Percentiles rank a stretch among this genome's conserved stretches.
These are phyloP conservation scores for Saussurea involucrata DNA, from an alignment of 129 eudicot genomes.

Conservation along the genomic window DNA sequence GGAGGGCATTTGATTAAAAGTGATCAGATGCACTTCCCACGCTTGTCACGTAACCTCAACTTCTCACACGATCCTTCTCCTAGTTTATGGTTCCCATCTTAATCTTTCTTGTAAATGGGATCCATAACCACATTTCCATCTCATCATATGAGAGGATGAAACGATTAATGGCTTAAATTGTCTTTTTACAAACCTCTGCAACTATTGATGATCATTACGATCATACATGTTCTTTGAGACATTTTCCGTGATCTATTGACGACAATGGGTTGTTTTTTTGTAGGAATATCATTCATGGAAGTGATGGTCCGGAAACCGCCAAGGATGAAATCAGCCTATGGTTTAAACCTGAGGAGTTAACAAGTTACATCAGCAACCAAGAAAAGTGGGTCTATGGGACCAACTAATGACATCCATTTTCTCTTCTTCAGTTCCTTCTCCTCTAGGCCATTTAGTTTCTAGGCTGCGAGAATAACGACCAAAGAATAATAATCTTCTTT, in stretches of 20 bases:
- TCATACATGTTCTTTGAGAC: not conserved
- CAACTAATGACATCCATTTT: constrained; percentile 41
- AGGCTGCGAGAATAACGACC: constrained; percentile 24
- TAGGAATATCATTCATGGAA: constrained; percentile 96
- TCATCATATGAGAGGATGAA: not conserved
- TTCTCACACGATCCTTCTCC: no score
- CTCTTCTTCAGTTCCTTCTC: constrained; percentile 1
- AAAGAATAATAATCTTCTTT: constrained; percentile 28
- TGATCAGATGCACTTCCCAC: no score
- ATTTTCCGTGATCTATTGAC: not conserved
- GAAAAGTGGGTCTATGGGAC: constrained; percentile 93
- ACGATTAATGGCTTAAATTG: not conserved
- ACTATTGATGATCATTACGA: not conserved
- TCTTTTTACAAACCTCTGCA: not conserved
- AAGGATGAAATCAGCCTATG: constrained; percentile 90
- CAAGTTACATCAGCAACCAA: constrained; percentile 68
- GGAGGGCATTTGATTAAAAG: no score
- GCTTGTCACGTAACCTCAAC: no score
- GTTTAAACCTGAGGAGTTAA: constrained; percentile 96
- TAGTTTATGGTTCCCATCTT: not conserved
- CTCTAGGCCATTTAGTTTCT: constrained; percentile 16
- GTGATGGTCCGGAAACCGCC: constrained; percentile 99
- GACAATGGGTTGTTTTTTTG: not conserved
- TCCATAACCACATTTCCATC: not conserved
- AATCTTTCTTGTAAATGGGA: not conserved